These are phyloP conservation scores for Coemansia sp. DNA, from an alignment of 192 early-diverging fungal species.

Conservation along the genomic window DNA sequence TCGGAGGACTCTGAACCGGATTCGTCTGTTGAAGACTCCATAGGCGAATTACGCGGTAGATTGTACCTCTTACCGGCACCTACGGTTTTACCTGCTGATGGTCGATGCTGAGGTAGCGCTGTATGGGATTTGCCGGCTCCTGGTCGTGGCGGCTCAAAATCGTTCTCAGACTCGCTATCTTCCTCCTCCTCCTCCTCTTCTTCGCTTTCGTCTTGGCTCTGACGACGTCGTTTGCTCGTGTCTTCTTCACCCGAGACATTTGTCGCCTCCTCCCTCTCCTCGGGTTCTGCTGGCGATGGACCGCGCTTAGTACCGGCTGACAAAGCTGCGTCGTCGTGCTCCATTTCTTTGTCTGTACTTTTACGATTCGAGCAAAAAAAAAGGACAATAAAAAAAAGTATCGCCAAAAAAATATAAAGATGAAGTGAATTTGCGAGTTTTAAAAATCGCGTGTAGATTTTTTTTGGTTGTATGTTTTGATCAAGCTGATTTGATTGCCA, in stretches of 20 bases:
- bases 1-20: slow-evolving; percentile 15
- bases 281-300: neutral
- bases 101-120: slow-evolving; percentile 8
- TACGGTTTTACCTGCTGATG: slow-evolving; percentile 47
- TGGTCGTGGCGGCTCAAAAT: slow-evolving; percentile 22
- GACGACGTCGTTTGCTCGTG: neutral
- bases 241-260: neutral
- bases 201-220: neutral
- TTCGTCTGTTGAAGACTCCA: slow-evolving; percentile 17
- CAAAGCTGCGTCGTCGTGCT: neutral
- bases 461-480: no score
- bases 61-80: slow-evolving; percentile 48
- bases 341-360: neutral
- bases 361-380: neutral
- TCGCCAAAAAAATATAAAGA: no score
- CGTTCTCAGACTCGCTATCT: slow-evolving; percentile 25
- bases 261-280: neutral
- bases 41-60: slow-evolving; percentile 33
- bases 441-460: no score
- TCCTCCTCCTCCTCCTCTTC: neutral
- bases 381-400: neutral
- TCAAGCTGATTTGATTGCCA: neutral
- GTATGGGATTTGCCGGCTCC: slow-evolving; percentile 22
- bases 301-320: neutral
- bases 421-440: no score